Evolutionary conservation across 768 basidiomycete genomes (phyloP).

Genomic region (Candolleomyces efflorescens): DNA sequence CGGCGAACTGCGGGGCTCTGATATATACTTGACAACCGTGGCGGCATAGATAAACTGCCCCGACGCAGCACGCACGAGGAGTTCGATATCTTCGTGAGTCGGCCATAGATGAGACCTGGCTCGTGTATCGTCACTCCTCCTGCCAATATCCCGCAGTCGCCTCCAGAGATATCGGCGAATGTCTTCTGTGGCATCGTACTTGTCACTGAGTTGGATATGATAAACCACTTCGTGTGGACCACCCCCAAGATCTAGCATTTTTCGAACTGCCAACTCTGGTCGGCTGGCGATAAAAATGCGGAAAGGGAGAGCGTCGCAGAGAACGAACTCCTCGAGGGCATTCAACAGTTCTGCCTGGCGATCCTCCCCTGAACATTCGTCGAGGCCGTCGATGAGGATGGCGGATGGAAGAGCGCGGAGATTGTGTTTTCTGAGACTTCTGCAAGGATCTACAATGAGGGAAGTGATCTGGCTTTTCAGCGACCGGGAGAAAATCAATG

Average conservation of each 20-base stretch:
- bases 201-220: neutral
- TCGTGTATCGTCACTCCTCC: neutral
- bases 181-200: neutral
- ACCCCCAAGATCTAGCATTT: neutral
- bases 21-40: constrained; percentile 1
- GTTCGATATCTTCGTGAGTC: neutral
- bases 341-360: neutral
- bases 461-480: neutral
- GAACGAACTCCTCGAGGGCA: neutral
- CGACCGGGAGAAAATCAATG: neutral
- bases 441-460: neutral
- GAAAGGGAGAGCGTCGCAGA: neutral
- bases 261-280: neutral
- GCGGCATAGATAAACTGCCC: constrained; percentile 5
- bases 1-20: neutral
- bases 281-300: neutral
- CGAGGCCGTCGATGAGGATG: constrained; percentile 1
- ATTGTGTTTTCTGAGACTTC: neutral
- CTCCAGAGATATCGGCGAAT: neutral
- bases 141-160: neutral
- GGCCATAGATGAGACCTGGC: neutral
- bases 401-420: neutral
- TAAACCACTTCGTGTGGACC: neutral
- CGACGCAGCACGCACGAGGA: neutral
- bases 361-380: neutral